Percentiles rank a stretch among this genome's conserved stretches.
Evolutionary conservation across 129 eudicot species (phyloP).

Genomic region (Centaurea solstitialis): DNA sequence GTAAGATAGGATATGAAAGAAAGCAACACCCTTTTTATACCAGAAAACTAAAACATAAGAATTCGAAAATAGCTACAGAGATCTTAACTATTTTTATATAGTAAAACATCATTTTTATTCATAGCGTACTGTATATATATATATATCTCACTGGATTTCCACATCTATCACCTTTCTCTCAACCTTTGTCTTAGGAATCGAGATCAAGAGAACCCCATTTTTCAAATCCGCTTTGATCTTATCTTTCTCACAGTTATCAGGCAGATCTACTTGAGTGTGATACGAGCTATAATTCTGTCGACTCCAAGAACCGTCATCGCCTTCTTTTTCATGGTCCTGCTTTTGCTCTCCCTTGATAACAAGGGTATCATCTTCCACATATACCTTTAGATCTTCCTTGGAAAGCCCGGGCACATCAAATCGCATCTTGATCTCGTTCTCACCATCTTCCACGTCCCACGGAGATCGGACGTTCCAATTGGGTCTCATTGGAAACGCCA

Average conservation of each 20-base stretch:
- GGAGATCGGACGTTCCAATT: slow-evolving; percentile 50
- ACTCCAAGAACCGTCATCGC: slow-evolving; percentile 36
- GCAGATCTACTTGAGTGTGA: slow-evolving; percentile 53
- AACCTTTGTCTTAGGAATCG: slow-evolving; percentile 57
- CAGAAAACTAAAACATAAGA: not conserved
- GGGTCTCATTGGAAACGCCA: slow-evolving; percentile 43
- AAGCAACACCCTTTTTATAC: not conserved
- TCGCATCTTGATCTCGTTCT: slow-evolving; percentile 69
- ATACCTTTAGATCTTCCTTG: slow-evolving; percentile 74
- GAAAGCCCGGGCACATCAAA: slow-evolving; percentile 85
- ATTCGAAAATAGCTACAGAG: not conserved
- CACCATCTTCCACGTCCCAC: slow-evolving; percentile 70
- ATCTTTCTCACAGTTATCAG: slow-evolving; percentile 69
- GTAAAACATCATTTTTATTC: not conserved
- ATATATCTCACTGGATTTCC: slow-evolving; percentile 39
- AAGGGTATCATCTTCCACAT: slow-evolving; percentile 65
- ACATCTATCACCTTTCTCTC: slow-evolving; percentile 76
- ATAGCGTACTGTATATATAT: too few species aligned
- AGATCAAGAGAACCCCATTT: slow-evolving; percentile 74
- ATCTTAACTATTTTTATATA: too few species aligned
- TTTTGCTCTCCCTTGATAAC: slow-evolving; percentile 71
- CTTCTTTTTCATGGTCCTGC: slow-evolving; percentile 23
- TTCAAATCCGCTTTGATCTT: slow-evolving; percentile 78
- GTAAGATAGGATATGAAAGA: too few species aligned
- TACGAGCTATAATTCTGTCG: slow-evolving; percentile 47